These are phyloP conservation scores for Mucor irregularis DNA, from an alignment of 371 early-diverging fungal genomes.

Conservation along the genomic window DNA sequence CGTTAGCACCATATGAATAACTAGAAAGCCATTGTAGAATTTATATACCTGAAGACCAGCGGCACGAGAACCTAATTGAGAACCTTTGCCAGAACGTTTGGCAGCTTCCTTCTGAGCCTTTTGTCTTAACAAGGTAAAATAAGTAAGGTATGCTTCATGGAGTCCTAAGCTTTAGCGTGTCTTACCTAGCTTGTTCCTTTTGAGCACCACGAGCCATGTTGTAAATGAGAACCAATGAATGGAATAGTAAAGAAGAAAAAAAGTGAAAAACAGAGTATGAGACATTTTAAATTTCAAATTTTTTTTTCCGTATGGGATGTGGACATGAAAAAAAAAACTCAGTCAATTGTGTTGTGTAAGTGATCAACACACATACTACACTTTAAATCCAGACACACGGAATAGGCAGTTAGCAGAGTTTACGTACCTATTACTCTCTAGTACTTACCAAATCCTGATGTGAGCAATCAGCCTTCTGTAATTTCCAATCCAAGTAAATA, in stretches of 20 bases:
- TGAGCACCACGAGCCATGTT: constrained; percentile 59
- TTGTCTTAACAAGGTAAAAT: constrained; percentile 31
- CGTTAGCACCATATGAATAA: not conserved
- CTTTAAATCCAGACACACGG: too few relatives aligned
- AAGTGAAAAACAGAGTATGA: not conserved
- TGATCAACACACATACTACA: too few relatives aligned
- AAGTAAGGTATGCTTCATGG: not conserved
- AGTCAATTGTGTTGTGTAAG: too few relatives aligned
- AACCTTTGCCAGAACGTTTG: constrained; percentile 38
- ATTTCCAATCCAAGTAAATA: too few relatives aligned
- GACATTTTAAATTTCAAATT: too few relatives aligned
- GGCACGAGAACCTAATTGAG: constrained; percentile 61
- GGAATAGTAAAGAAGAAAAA: constrained; percentile 9
- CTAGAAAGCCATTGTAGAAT: not conserved
- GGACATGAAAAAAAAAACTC: too few relatives aligned
- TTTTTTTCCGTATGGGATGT: too few relatives aligned
- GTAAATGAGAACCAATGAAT: not conserved
- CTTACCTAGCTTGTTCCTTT: constrained; percentile 62
- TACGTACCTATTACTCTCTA: too few relatives aligned
- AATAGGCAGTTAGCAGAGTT: too few relatives aligned
- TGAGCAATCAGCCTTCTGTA: too few relatives aligned
- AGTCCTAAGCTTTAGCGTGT: too few relatives aligned
- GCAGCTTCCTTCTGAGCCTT: constrained; percentile 61
- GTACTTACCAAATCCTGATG: too few relatives aligned
- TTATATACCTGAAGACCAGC: constrained; percentile 55